Base-by-base conservation (phyloP, 148 eudicot genomes). In the Chenopodium formosanum region DNA sequence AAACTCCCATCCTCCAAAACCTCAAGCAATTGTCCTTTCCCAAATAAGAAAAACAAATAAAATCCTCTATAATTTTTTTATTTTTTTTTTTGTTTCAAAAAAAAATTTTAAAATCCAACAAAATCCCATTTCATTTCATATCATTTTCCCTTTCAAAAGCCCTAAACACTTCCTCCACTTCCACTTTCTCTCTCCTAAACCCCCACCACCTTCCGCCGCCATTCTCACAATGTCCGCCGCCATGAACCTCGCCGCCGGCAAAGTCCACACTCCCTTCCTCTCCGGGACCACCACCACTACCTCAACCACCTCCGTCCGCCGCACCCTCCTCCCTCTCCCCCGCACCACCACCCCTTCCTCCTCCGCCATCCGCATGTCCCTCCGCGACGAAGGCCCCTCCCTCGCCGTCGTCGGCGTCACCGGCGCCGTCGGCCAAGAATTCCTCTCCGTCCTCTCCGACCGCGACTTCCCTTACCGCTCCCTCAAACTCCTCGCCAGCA, bases 401-500 rank as follows among this genome's bases (percentile, higher is more conserved):
- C n/a, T 81, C 29, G 83, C 83, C 40, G 73, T 81, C 58, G 79
- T 81, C 58, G 83, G 83, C 0, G 79, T 75, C 34, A 81, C 83
- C 68, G 83, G 83, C 44, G 83, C 83, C n/a, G 83, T 81, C 12
- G 99, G 99, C 8, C 97, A 94, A 32, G 99, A 97, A 79, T 97
- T 97, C 80, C 94, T 97, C 78, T 96, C 99, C 82, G 99, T 97
- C 58, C 84, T 97, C 40, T 90, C 99, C 75, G 95, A 90, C 84
- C 94, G 97, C 0, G 32, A 85, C 82, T 97, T 97, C 86, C 98
- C 99, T 1, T 97, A 97, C 89, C 75, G 90, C 37, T 94, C 98
- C 72, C 83, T 97, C 80, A 90, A 89, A 68, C 85, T 97, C 81
- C 98, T 97, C 76, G 99, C 99, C 32, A 91, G 95, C 84, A 84